Base-by-base conservation (phyloP, 2,329 filamentous ascomycete species). In the Blastomyces silverae region DNA sequence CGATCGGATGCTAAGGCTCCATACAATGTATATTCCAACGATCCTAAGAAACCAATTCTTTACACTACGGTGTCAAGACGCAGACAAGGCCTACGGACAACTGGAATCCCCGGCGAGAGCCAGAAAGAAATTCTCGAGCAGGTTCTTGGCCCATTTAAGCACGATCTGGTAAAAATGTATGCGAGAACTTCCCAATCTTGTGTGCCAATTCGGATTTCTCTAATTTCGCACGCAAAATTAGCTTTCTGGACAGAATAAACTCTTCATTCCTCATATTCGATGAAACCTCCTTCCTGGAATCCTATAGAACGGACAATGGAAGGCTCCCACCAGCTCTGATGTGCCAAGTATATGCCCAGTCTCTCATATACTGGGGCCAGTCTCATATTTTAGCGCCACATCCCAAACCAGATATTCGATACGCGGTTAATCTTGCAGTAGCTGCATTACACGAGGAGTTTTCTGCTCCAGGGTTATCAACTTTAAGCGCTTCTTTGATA, bases 191-290 rank as follows among this genome's bases (percentile, higher is more conserved):
- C 34, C 75, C 72, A 55, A 55, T 64, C 46, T 48, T 58, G 46
- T 37, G 52, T 60, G 56, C 62, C 55, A 60, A 37, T 31, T 62
- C 63, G 34, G 6, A 10, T 46, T 39, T 39, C 25, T 42, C 22
- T 48, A 34, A 46, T 56, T 13, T 58, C 22, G 39, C n/a, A 17
- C 59, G 22, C n/a, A 60, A n/a, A 50, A 31, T 76, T 70, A 84
- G 82, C 42, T 86, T 85, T 69, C 81, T 86, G 64, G 76, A 79
- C 42, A 79, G 82, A 64, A 80, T 84, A 50, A 85, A 87, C 70
- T 76, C 77, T n/a, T 85, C 83, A n/a, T 84, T 87, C 66, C 86
- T 85, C 0, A 75, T 88, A 1, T 78, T 87, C 8, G 84, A 88
- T 65, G 82, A 84, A 55, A 72, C 78, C 2, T 79, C 80, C 0